Base-by-base conservation (phyloP, 495 filamentous ascomycete species). In the Xylaria bambusicola region DNA sequence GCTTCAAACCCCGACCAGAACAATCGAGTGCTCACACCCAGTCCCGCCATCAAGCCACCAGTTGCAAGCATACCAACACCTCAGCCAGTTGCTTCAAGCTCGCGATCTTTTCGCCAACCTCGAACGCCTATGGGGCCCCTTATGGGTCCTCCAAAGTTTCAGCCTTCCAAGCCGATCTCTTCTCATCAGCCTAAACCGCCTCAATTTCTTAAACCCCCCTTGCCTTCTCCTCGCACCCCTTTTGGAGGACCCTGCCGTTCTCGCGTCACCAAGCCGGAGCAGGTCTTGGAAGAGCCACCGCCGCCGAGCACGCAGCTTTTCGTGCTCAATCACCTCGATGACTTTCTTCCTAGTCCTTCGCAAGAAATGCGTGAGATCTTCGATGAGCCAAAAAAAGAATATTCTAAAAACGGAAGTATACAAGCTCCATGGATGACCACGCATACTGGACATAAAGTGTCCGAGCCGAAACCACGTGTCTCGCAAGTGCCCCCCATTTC, bases 341-440 rank as follows among this genome's bases (percentile, higher is more conserved):
- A 80, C 20, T 71, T 79, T n/a, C 73, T 81, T 26, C 79, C 79
- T 0, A 75, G 72, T 15, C 73, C 77, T 7, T 77, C 77, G 0
- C 80, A 83, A 62, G 73, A 77, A 60, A 68, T 62, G 0, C 67
- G 73, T 10, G 80, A 83, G 59, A 54, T 77, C 0, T 61, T 80
- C 15, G 72, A 73, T 18, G 74, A 75, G 35, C 53, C 52, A 29
- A 52, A 65, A 27, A 2, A 3, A 17, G 15, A 35, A 17, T 2
- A 23, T 10, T 1, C n/a, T 23, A 2, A 1, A 29, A 44, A 26
- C 8, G 5, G 17, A n/a, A 17, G 9, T n/a, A 17, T n/a, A n/a
- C n/a, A 36, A 51, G 9, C 47, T 21, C n/a, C 24, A 33, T 12
- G 24, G 20, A 15, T 35, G 6, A 15, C 17, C 7, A 33, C 10